These are phyloP conservation scores for Davidsoniella virescens DNA, from an alignment of 2,329 filamentous ascomycete genomes.

Conservation along the genomic window DNA sequence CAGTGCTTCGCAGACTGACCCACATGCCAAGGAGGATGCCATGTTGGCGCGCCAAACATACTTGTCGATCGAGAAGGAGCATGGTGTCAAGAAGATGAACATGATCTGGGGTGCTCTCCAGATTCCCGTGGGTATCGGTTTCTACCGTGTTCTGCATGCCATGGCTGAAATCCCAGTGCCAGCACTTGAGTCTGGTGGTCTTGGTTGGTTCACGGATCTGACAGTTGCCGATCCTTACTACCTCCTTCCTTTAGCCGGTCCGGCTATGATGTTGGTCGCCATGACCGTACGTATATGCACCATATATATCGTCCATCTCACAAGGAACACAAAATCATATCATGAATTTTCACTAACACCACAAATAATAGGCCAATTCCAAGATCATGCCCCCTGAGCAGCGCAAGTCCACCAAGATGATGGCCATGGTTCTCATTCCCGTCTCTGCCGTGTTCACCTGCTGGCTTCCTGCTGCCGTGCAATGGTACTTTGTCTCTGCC, in stretches of 20 bases:
- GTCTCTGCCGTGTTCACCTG: conserved; percentile 29
- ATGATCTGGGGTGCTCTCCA: conserved; percentile 27
- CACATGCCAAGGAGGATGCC: conserved; percentile 12
- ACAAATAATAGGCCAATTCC: conserved; percentile 20
- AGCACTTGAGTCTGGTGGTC: conserved; percentile 51
- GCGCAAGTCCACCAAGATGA: conserved; percentile 24
- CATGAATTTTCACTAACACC: conserved; percentile 13
- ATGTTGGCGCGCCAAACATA: conserved; percentile 18
- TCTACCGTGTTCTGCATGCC: conserved; percentile 58
- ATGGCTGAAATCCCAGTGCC: conserved; percentile 73
- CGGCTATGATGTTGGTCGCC: conserved; percentile 37
- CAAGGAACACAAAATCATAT: conserved; percentile 10
- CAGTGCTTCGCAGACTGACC: conserved; percentile 24
- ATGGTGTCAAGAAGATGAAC: conserved; percentile 21
- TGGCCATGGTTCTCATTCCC: conserved; percentile 28
- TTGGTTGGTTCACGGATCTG: conserved; percentile 67
- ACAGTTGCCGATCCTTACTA: conserved; percentile 62
- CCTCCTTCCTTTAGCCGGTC: conserved; percentile 50
- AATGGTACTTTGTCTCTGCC: conserved; percentile 31
- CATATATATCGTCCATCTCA: background rate
- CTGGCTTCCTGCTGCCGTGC: conserved; percentile 32
- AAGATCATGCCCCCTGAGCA: conserved; percentile 21
- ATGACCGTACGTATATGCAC: conserved; percentile 29
- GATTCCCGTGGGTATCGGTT: conserved; percentile 59
- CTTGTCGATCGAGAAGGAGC: conserved; percentile 18